Base-by-base conservation (phyloP, 371 early-diverging fungal species). In the Rhizomucor pusillus region DNA sequence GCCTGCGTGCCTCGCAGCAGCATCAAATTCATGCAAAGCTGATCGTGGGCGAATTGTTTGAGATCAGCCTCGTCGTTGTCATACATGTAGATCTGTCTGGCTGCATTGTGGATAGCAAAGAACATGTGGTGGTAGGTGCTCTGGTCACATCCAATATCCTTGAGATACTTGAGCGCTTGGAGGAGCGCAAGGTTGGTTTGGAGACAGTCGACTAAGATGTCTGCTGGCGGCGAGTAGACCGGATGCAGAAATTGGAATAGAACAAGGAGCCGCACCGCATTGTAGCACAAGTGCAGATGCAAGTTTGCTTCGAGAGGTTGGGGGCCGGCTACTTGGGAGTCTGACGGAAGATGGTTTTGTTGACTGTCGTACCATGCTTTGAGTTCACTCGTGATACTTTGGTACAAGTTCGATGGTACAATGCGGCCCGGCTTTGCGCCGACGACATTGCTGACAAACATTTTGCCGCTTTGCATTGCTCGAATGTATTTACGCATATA, bases 101-200 rank as follows among this genome's bases (percentile, higher is more conserved):
- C 71, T 3, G 70, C 60, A 18, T 66, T 73, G 50, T 77, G 71
- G 29, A 77, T 77, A 1, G 77, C 72, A 39, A 71, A 69, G 50
- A 73, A 77, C 77, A 77, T 71, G 50, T 77, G 70, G 19, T 73
- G 77, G 18, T 77, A 77, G 0, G 77, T 77, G 47, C 77, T 73
- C 43, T 73, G 77, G 25, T 77, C 77, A n/a, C 77, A 77, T 0
- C 72, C 74, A 0, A 59, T 24, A 1, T 58, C 52, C 34, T 62
- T 67, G 12, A 77, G 55, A 23, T 71, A 50, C 4, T 64, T 59
- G 1, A 77, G 45, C 0, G 68, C 54, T 48, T 65, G 66, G 4
- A 77, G 40, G 0, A 77, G 18, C 6, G 65, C 59, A 37, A 73
- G 29, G 40, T 67, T 77, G 11, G 74, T 67, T 18, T 67, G 44